Conservation (phyloP, 2,329 filamentous ascomycete genomes). For the Aschersonia sp. region DNA sequence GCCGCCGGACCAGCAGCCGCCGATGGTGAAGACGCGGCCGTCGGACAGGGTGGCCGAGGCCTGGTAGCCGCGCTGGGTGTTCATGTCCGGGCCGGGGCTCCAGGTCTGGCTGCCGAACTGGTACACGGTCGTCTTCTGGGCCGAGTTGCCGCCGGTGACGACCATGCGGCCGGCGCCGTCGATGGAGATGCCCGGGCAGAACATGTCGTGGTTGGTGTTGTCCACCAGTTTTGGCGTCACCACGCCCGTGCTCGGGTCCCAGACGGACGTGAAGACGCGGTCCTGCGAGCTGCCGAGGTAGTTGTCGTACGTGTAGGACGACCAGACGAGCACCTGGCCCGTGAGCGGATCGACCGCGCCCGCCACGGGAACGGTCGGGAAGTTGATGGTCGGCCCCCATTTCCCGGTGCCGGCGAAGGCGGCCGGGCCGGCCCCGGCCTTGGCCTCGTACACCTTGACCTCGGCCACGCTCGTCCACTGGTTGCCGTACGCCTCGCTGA, state of each 20-base stretch:
- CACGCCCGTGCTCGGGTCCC: slow-evolving; percentile 6
- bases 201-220: slow-evolving; percentile 38
- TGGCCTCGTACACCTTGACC: slow-evolving; percentile 14
- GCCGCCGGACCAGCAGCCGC: slow-evolving; percentile 36
- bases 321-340: slow-evolving; percentile 4
- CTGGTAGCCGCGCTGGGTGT: slow-evolving; percentile 36
- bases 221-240: slow-evolving; percentile 15
- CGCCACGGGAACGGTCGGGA: slow-evolving; percentile 19
- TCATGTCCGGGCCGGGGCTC: slow-evolving; percentile 25
- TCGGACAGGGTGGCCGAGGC: slow-evolving; percentile 32
- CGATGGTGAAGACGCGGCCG: slow-evolving; percentile 42
- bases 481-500: slow-evolving; percentile 14
- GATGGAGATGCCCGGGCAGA: slow-evolving; percentile 32
- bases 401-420: slow-evolving; percentile 11
- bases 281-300: slow-evolving; percentile 4
- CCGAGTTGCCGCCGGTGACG: slow-evolving; percentile 38
- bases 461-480: slow-evolving; percentile 18
- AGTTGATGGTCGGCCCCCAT: slow-evolving; percentile 20
- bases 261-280: slow-evolving; percentile 6
- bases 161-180: slow-evolving; percentile 32
- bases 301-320: slow-evolving; percentile 5
- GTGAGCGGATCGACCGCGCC: slow-evolving; percentile 2
- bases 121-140: slow-evolving; percentile 32
- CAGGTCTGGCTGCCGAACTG: slow-evolving; percentile 22
- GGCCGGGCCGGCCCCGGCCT: slow-evolving; percentile 10